These are phyloP conservation scores for Calonectria pauciramosa DNA, from an alignment of 2,329 filamentous ascomycete species.

Conservation along the genomic window DNA sequence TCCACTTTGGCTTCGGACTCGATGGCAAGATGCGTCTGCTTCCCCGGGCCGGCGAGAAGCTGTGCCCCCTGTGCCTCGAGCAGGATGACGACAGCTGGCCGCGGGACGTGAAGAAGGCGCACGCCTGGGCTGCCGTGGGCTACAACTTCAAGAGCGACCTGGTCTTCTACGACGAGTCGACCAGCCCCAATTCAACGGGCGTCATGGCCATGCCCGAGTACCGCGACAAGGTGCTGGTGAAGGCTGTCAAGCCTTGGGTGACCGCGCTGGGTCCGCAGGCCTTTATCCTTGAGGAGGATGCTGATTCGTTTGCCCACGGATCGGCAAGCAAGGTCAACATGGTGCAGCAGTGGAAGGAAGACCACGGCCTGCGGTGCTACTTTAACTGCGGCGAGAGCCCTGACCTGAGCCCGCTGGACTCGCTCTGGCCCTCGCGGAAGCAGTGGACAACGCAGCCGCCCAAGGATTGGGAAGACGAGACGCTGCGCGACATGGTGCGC, in stretches of 20 bases:
- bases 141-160: constrained; percentile 55
- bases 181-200: constrained; percentile 49
- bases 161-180: constrained; percentile 54
- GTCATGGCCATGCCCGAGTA: constrained; percentile 53
- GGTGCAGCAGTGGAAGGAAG: constrained; percentile 54
- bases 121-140: constrained; percentile 53
- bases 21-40: constrained; percentile 53
- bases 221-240: constrained; percentile 51
- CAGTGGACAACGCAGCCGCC: constrained; percentile 48
- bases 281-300: constrained; percentile 54
- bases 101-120: constrained; percentile 50
- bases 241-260: constrained; percentile 52
- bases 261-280: constrained; percentile 30
- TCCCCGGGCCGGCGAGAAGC: constrained; percentile 51
- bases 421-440: constrained; percentile 52
- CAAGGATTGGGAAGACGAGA: constrained; percentile 52
- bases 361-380: constrained; percentile 47
- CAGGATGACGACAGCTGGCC: constrained; percentile 47
- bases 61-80: constrained; percentile 46
- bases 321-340: constrained; percentile 52
- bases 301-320: constrained; percentile 53
- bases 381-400: constrained; percentile 55
- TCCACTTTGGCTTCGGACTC: constrained; percentile 56
- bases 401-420: constrained; percentile 53
- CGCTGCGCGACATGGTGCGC: constrained; percentile 48